Base-by-base conservation (phyloP, 1,284 basidiomycete species). In the Mycena citricolor region DNA sequence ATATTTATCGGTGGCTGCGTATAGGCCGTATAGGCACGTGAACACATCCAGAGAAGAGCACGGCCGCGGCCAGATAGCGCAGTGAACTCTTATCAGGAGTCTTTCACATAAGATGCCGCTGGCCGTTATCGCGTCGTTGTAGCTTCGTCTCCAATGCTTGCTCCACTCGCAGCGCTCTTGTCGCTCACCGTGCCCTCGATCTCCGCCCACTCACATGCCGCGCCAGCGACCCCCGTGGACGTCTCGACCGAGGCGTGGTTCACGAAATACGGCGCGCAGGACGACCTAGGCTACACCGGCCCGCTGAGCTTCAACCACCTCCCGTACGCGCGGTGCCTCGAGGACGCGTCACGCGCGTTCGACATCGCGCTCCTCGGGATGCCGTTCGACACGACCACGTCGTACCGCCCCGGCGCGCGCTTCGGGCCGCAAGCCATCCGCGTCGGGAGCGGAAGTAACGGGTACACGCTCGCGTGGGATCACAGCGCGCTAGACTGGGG, bases 391-490 rank as follows among this genome's bases (percentile, higher is more conserved):
- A 83, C 81, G 2, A 73, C 71, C 1, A 76, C 76, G 13, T 68
- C 67, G 4, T 85, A 80, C 56, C 68, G 81, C 20, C 77, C 83
- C 19, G 54, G 54, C 47, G 32, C 14, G 44, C 70, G 81, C 6
- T 84, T 84, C 58, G 83, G 81, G 5, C 81, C 83, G 1, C 69
- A 69, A 43, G 82, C 76, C 5, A 85, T 84, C 48, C 75, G 81
- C 7, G 71, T 75, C 12, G 81, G 81, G 2, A 63, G 81, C 31
- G 74, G 35, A 73, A 81, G 54, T 64, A 34, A 69, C 23, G 74
- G 73, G 1, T 79, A 75, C 46, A 79, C 74, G 8, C 51, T 79
- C 24, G 61, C 74, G 6, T 77, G 79, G 76, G 67, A 67, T 8
- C 65, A 63, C 31, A 73, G 78, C 50, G 79, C 81, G 1, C 81